A percentile compares a stretch with the other conserved stretches of the same genome.
phyloP scores from a whole-genome alignment of 1,139 yeast species.

The Lodderomyces beijingensis region DNA sequence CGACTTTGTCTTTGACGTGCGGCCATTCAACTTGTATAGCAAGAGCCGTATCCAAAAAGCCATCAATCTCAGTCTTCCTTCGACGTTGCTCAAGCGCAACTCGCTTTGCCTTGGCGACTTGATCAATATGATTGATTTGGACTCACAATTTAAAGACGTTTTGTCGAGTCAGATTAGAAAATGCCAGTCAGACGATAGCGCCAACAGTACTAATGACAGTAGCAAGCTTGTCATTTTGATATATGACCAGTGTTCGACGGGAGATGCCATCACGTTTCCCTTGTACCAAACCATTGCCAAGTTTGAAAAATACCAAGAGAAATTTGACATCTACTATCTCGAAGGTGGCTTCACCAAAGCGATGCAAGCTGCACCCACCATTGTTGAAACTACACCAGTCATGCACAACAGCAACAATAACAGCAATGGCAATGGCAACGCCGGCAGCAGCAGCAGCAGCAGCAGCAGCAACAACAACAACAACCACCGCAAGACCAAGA shows the following conservation, averaged over 20 bases:
- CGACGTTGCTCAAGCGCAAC: constrained; percentile 36
- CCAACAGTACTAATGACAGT: constrained; percentile 13
- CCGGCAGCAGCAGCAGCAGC: not conserved
- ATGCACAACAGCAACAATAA: constrained; percentile 1
- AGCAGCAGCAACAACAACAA: constrained; percentile 1
- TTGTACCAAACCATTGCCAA: constrained; percentile 41
- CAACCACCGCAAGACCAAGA: constrained; percentile 6
- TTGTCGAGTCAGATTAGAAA: constrained; percentile 3
- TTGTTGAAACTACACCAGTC: constrained; percentile 3
- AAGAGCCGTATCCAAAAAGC: constrained; percentile 25
- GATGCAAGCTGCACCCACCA: not conserved
- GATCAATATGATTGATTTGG: constrained; percentile 22
- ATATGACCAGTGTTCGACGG: constrained; percentile 42
- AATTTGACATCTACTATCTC: constrained; percentile 29
- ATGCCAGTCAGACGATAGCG: constrained; percentile 7
- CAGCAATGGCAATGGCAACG: not conserved
- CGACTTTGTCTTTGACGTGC: constrained; percentile 29
- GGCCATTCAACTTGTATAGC: constrained; percentile 34
- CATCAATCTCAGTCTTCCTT: constrained; percentile 37
- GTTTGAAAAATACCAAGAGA: constrained; percentile 24
- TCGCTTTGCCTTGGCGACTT: constrained; percentile 30
- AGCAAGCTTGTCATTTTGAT: constrained; percentile 34
- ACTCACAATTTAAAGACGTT: constrained; percentile 9
- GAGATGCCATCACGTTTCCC: constrained; percentile 28
- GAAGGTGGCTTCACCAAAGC: constrained; percentile 32